Conservation (phyloP, 2,329 filamentous ascomycete species). For the Penicillium sp. region DNA sequence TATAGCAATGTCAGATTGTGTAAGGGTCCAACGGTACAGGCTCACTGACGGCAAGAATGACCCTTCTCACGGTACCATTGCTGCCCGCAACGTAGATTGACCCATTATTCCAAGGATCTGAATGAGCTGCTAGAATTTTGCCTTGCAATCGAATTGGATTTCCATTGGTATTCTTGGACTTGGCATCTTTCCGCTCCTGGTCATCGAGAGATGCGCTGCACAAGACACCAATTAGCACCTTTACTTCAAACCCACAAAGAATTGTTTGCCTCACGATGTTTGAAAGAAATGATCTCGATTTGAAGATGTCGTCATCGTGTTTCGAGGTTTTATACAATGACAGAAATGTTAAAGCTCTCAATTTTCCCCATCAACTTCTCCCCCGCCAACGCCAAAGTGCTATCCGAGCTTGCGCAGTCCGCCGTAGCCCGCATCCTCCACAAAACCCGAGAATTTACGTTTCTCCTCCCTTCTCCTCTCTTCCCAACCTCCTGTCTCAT, state of each 20-base stretch:
- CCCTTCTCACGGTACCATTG: constrained; percentile 71
- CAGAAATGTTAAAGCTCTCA: constrained; percentile 5
- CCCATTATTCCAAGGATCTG: constrained; percentile 63
- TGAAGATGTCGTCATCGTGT: constrained; percentile 63
- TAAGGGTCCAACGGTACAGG: constrained; percentile 16
- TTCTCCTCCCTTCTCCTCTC: constrained; percentile 26
- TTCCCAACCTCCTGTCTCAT: constrained; percentile 17
- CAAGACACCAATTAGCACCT: constrained; percentile 17
- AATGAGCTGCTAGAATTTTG: constrained; percentile 75
- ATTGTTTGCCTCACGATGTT: constrained; percentile 65
- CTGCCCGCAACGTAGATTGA: constrained; percentile 81
- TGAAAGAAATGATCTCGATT: constrained; percentile 87
- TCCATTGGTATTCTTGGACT: constrained; percentile 79
- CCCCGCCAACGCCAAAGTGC: constrained; percentile 26
- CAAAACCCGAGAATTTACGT: constrained; percentile 32
- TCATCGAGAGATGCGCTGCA: constrained; percentile 51
- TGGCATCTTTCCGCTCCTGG: constrained; percentile 64
- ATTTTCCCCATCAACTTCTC: constrained; percentile 12
- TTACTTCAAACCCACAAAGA: constrained; percentile 2
- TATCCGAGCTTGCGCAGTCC: constrained; percentile 30
- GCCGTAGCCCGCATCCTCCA: constrained; percentile 36
- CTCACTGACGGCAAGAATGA: constrained; percentile 71
- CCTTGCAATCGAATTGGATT: constrained; percentile 76
- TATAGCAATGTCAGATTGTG: constrained; percentile 26
- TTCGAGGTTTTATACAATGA: neutral